phyloP scores from a whole-genome alignment of 2,329 filamentous ascomycete genomes.

The Dactylonectria macrodidyma region DNA sequence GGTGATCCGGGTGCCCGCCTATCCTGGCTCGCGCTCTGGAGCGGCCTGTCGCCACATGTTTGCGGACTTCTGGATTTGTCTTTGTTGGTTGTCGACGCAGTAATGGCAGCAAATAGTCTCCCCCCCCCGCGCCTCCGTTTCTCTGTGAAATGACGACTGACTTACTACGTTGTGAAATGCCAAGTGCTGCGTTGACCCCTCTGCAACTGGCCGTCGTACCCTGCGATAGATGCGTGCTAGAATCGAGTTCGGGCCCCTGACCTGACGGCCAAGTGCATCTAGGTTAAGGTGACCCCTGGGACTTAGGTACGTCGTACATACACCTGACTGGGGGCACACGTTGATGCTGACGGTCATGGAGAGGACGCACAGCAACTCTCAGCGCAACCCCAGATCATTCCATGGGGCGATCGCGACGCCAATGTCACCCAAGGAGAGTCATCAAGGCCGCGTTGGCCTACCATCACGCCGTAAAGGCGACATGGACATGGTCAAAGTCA shows the following conservation, averaged over 20 bases:
- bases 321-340: not conserved
- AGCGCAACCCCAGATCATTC: conserved; percentile 4
- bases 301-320: not conserved
- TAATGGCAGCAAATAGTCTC: not conserved
- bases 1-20: conserved; percentile 15
- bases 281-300: not conserved
- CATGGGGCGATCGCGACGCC: conserved; percentile 7
- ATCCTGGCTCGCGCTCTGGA: conserved; percentile 25
- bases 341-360: not conserved
- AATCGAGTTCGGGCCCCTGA: not conserved
- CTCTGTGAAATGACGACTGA: not conserved
- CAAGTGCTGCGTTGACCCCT: no score
- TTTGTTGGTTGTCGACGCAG: conserved; percentile 15
- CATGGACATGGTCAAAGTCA: conserved; percentile 16
- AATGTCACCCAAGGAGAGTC: conserved; percentile 14
- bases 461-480: conserved; percentile 4
- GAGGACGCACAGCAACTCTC: not conserved
- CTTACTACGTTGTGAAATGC: no score
- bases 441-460: not conserved
- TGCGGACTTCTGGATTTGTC: conserved; percentile 14
- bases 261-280: not conserved
- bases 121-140: not conserved
- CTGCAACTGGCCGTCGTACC: not conserved
- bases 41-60: conserved; percentile 14
- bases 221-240: not conserved